A percentile compares a stretch with the other conserved stretches of the same genome.
phyloP scores from a whole-genome alignment of 1,284 basidiomycete species.

The Xerocomus cyaneibrunnescens region DNA sequence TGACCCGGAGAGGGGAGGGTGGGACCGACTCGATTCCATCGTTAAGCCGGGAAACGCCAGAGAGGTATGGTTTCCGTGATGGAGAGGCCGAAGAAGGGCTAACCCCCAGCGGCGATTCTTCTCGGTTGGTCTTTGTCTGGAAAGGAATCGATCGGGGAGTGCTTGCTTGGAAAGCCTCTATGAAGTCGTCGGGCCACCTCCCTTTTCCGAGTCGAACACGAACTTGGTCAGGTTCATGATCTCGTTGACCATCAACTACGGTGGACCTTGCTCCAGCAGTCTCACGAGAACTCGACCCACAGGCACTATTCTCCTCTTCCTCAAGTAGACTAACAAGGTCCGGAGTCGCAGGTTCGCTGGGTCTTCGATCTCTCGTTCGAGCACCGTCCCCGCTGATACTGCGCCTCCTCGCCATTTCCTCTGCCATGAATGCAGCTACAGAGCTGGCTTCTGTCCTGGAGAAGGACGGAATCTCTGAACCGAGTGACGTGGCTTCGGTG shows the following conservation, averaged over 20 bases:
- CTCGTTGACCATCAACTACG: constrained; percentile 11
- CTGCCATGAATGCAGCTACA: constrained; percentile 43
- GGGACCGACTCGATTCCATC: constrained; percentile 50
- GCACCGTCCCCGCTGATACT: constrained; percentile 34
- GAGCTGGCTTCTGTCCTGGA: constrained; percentile 59
- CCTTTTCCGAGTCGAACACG: constrained; percentile 67
- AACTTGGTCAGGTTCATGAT: constrained; percentile 35
- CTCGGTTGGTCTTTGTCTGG: constrained; percentile 30
- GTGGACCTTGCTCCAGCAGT: constrained; percentile 29
- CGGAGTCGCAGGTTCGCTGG: constrained; percentile 56
- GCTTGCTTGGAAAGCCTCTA: constrained; percentile 51
- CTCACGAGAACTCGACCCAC: constrained; percentile 37
- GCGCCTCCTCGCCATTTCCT: constrained; percentile 47
- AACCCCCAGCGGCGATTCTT: constrained; percentile 28
- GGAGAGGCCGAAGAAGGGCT: constrained; percentile 52
- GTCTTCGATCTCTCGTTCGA: constrained; percentile 51
- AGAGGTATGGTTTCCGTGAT: constrained; percentile 55
- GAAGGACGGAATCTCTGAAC: constrained; percentile 56
- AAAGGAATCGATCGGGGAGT: constrained; percentile 35
- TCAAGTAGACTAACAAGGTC: constrained; percentile 70
- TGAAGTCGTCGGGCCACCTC: constrained; percentile 80
- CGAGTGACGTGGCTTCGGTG: constrained; percentile 70
- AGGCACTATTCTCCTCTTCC: constrained; percentile 64
- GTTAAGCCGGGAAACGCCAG: constrained; percentile 44
- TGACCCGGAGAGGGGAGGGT: constrained; percentile 52